Conservation (phyloP, 768 basidiomycete species). For the Russula sp. region DNA sequence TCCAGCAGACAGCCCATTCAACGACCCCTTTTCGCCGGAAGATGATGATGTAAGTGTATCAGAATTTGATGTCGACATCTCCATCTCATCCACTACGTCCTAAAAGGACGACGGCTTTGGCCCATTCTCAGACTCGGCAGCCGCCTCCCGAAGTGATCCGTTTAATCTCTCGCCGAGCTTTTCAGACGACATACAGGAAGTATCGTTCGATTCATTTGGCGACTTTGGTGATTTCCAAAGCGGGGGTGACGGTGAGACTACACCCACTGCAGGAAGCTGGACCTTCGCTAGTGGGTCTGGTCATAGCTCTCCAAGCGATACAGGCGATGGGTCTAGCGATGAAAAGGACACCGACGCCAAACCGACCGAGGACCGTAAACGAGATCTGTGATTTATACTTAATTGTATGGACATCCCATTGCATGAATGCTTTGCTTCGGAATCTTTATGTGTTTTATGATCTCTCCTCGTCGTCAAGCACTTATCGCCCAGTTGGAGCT, state of each 20-base stretch:
- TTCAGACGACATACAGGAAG: conserved; percentile 59
- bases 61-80: not conserved
- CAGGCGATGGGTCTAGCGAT: conserved; percentile 15
- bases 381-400: conserved; percentile 21
- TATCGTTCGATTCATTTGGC: conserved; percentile 56
- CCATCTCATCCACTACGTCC: conserved; percentile 1
- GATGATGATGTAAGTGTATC: conserved; percentile 45
- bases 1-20: conserved; percentile 25
- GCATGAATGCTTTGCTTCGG: not conserved
- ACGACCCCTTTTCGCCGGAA: conserved; percentile 39
- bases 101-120: conserved; percentile 62
- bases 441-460: not conserved
- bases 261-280: conserved; percentile 67
- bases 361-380: conserved; percentile 1
- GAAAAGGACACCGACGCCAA: conserved; percentile 16
- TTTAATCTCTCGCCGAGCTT: conserved; percentile 48
- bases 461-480: not conserved
- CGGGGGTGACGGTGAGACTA: conserved; percentile 43
- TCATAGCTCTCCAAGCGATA: conserved; percentile 18
- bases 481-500: not conserved
- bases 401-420: conserved; percentile 15
- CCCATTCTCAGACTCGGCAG: conserved; percentile 67
- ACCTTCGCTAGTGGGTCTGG: conserved; percentile 47
- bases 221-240: conserved; percentile 78
- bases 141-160: conserved; percentile 42